A percentile compares a stretch with the other conserved stretches of the same genome.
These are phyloP conservation scores for Omphalea diandra DNA, from an alignment of 441 rosid species.

Conservation along the genomic window DNA sequence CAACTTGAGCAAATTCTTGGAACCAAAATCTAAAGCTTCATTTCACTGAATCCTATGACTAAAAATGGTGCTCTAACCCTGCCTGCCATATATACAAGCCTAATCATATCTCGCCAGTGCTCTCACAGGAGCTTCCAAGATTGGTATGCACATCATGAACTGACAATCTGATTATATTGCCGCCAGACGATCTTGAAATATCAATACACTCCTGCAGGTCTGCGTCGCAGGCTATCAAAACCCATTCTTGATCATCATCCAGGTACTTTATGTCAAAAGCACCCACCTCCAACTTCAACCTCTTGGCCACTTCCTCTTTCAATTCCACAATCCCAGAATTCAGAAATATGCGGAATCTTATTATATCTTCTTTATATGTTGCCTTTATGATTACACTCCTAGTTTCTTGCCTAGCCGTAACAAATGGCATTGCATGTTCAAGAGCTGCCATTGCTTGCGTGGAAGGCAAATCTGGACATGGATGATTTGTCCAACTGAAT, in stretches of 20 bases:
- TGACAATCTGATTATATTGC: slow-evolving; percentile 56
- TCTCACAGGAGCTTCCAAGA: slow-evolving; percentile 88
- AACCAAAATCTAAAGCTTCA: slow-evolving; percentile 20
- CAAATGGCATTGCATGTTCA: slow-evolving; percentile 23
- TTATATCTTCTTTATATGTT: slow-evolving; percentile 69
- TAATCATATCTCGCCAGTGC: slow-evolving; percentile 61
- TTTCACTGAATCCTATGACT: slow-evolving; percentile 22
- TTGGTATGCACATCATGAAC: slow-evolving; percentile 58
- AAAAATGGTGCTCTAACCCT: slow-evolving; percentile 26
- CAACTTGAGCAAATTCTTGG: not conserved
- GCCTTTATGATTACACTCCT: slow-evolving; percentile 67
- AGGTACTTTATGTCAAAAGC: slow-evolving; percentile 81
- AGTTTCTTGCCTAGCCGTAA: slow-evolving; percentile 34
- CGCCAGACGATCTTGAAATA: slow-evolving; percentile 59
- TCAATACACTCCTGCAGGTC: slow-evolving; percentile 85
- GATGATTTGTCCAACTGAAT: slow-evolving; percentile 41
- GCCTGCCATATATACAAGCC: slow-evolving; percentile 16
- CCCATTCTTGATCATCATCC: slow-evolving; percentile 87
- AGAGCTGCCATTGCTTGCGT: slow-evolving; percentile 29
- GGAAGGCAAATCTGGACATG: slow-evolving; percentile 33
- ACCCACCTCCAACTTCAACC: slow-evolving; percentile 75
- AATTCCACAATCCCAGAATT: slow-evolving; percentile 51
- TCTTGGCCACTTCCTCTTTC: slow-evolving; percentile 77
- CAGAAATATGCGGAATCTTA: slow-evolving; percentile 63
- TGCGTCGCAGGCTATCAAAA: slow-evolving; percentile 73